Evolutionary conservation across 441 rosid species (phyloP), one percentile per base, ranked within the genome.

Genomic region (Francoa sonchifolia): DNA sequence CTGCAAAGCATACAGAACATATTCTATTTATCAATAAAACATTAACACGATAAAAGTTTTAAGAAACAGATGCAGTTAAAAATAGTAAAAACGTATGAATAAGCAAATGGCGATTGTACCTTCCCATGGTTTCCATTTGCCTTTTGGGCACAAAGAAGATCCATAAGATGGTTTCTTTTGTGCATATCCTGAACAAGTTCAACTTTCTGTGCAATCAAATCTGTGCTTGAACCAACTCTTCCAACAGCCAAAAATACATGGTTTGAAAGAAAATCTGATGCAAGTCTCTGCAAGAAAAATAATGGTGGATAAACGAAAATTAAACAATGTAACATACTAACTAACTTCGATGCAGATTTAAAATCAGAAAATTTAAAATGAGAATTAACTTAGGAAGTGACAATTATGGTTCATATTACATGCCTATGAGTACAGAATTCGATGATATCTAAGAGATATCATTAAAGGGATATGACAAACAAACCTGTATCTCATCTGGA

Each of bases 211-310:
- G 50, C 14, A 11, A 66, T 66, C 33, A 57, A 54, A 28, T 53
- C 67, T 0, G 64, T 56, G 60, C 71, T 65, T n/a, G 71, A 65
- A 38, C 71, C 71, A 44, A 65, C 66, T 50, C 62, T 65, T 45
- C 71, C 71, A 19, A 60, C 63, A 5, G 66, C 33, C 18, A 65
- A 57, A 28, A 65, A 65, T 8, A 65, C 51, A 34, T 65, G 60
- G 38, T 56, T 46, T 2, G 53, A 43, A 29, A 65, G 60, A 52
- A 65, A 65, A 56, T 61, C 71, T 0, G 64, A 61, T 2, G 67
- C 71, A 41, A 66, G 63, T 38, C 42, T 60, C 71, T 66, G 64
- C 57, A 49, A 50, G 23, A 28, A 41, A 37, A 26, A 40, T 54
- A 22, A 14, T 11, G 27, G 21, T 19, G 31, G 33, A 8, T 8